A percentile compares a stretch with the other conserved stretches of the same genome.
Evolutionary conservation across 495 filamentous ascomycete species (phyloP).

Genomic region (Penicillium crystallinum): DNA sequence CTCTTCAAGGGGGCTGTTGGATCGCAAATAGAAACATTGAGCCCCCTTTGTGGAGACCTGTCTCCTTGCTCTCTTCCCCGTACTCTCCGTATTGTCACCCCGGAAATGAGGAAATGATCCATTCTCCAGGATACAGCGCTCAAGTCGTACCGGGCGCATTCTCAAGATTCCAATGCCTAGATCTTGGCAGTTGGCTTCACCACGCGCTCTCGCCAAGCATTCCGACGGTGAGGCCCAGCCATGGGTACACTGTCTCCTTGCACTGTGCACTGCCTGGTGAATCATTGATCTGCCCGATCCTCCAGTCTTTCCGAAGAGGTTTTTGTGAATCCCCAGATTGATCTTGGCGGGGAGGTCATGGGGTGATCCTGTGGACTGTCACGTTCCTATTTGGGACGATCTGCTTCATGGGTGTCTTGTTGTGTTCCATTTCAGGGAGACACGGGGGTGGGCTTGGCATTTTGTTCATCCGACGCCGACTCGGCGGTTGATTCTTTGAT

Average conservation of each 20-base stretch:
- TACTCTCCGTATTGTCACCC: constrained; percentile 5
- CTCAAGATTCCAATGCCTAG: constrained; percentile 18
- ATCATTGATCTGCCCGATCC: constrained; percentile 12
- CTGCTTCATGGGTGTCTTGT: not conserved
- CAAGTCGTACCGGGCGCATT: constrained; percentile 21
- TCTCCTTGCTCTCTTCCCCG: not conserved
- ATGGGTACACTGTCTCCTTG: not conserved
- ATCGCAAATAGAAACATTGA: not conserved
- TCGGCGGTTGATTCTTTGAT: not conserved
- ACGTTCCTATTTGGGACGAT: not conserved
- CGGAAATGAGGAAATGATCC: not conserved
- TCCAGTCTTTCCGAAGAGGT: not conserved
- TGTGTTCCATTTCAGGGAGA: not conserved
- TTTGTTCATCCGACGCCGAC: not conserved
- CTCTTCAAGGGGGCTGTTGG: not conserved
- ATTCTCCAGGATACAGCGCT: not conserved
- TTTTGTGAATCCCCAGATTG: not conserved
- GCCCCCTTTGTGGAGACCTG: not conserved
- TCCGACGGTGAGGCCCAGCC: constrained; percentile 10
- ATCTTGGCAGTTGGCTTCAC: constrained; percentile 19
- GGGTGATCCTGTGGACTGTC: not conserved
- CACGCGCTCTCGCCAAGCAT: constrained; percentile 17
- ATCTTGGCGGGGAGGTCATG: not conserved
- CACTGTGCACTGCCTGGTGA: constrained; percentile 5
- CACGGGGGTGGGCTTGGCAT: constrained; percentile 1